Conservation (phyloP, 2,329 filamentous ascomycete genomes). For the Aureobasidium uvarum region DNA sequence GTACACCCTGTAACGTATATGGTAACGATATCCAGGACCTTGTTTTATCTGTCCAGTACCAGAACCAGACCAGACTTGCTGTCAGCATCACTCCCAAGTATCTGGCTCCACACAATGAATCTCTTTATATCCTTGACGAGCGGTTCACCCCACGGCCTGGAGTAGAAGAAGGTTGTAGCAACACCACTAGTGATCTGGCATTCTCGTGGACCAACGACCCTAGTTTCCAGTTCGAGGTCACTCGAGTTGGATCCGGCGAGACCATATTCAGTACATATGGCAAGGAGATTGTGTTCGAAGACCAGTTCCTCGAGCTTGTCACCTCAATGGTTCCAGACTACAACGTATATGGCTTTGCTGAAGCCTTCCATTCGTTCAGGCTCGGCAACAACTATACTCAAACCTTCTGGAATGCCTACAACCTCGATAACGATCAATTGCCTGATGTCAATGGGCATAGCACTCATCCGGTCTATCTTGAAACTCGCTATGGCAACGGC, state of each 20-base stretch:
- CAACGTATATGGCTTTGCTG: conserved; percentile 38
- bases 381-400: conserved; percentile 37
- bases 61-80: conserved; percentile 33
- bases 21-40: conserved; percentile 36
- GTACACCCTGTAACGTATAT: conserved; percentile 35
- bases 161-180: conserved; percentile 27
- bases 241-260: conserved; percentile 33
- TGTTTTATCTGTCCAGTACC: conserved; percentile 34
- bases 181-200: conserved; percentile 33
- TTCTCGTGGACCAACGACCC: conserved; percentile 35
- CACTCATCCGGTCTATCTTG: conserved; percentile 38
- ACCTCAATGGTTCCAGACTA: conserved; percentile 36
- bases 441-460: conserved; percentile 36
- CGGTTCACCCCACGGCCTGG: conserved; percentile 28
- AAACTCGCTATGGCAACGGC: conserved; percentile 35
- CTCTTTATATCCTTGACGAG: conserved; percentile 32
- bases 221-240: conserved; percentile 36
- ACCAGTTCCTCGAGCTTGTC: conserved; percentile 37
- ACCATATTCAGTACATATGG: conserved; percentile 37
- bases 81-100: conserved; percentile 33
- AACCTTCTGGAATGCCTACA: conserved; percentile 38
- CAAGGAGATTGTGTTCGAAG: conserved; percentile 35
- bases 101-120: conserved; percentile 32
- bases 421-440: conserved; percentile 33
- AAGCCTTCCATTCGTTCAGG: conserved; percentile 35